These are phyloP conservation scores for Cyathus striatus DNA, from an alignment of 768 basidiomycete species.

Conservation along the genomic window DNA sequence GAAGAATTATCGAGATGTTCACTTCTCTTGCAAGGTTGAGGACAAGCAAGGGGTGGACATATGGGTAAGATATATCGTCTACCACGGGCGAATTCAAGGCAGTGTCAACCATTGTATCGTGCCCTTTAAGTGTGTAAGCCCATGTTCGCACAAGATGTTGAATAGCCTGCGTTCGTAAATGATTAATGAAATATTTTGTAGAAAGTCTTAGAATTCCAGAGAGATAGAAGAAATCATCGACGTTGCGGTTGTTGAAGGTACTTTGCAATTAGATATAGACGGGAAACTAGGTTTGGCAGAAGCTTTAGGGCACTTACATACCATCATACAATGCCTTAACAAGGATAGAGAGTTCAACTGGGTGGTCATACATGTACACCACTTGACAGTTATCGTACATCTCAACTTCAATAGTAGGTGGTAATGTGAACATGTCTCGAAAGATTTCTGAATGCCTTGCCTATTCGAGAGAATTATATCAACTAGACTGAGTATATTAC, in stretches of 20 bases:
- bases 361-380: slow-evolving; percentile 47
- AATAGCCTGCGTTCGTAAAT: slow-evolving; percentile 48
- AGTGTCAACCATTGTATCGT: slow-evolving; percentile 49
- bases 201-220: slow-evolving; percentile 53
- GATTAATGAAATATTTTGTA: slow-evolving; percentile 54
- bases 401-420: slow-evolving; percentile 26
- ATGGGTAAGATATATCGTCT: slow-evolving; percentile 47
- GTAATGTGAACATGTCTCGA: slow-evolving; percentile 48
- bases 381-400: slow-evolving; percentile 43
- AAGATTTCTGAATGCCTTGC: slow-evolving; percentile 55
- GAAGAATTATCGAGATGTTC: slow-evolving; percentile 39
- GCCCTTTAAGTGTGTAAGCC: slow-evolving; percentile 48
- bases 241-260: slow-evolving; percentile 29
- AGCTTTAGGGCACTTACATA: slow-evolving; percentile 30
- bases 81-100: slow-evolving; percentile 37
- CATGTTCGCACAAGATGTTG: slow-evolving; percentile 43
- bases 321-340: slow-evolving; percentile 55
- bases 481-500: neutral
- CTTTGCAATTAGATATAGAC: slow-evolving; percentile 13
- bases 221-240: slow-evolving; percentile 52
- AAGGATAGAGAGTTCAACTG: slow-evolving; percentile 42
- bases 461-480: slow-evolving; percentile 15
- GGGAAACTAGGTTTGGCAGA: neutral
- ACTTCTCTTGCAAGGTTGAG: slow-evolving; percentile 51
- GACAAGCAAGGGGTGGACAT: slow-evolving; percentile 53